Conservation (phyloP, 2,329 filamentous ascomycete species). For the Colletotrichum kahawae region DNA sequence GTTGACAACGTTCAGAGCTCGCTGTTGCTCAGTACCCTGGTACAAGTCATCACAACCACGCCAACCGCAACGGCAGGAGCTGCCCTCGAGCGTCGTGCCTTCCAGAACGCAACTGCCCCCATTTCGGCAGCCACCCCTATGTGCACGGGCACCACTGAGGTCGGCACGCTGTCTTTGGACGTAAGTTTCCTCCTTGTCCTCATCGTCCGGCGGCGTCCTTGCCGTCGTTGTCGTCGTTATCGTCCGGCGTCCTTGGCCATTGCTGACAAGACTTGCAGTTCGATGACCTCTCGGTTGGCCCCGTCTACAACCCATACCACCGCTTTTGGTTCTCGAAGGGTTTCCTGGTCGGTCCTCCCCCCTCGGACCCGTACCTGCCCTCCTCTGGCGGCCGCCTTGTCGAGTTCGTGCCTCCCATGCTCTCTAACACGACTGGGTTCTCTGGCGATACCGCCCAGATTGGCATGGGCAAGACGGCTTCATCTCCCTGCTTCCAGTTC, state of each 20-base stretch:
- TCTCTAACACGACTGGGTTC: conserved; percentile 28
- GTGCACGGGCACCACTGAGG: conserved; percentile 24
- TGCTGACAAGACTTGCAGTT: conserved; percentile 33
- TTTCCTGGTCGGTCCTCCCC: conserved; percentile 41
- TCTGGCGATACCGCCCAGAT: conserved; percentile 43
- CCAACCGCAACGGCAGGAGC: not conserved
- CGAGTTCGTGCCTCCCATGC: conserved; percentile 42
- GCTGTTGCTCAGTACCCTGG: conserved; percentile 32
- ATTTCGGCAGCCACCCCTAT: conserved; percentile 19
- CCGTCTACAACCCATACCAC: conserved; percentile 43
- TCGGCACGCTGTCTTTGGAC: conserved; percentile 42
- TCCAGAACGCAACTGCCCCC: not conserved
- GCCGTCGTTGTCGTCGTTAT: too few species aligned
- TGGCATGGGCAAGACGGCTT: conserved; percentile 41
- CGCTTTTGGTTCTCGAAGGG: conserved; percentile 48
- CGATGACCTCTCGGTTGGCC: conserved; percentile 38
- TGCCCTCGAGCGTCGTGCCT: not conserved
- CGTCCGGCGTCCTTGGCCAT: not conserved
- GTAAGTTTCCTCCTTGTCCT: conserved; percentile 30
- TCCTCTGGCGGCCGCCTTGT: conserved; percentile 45
- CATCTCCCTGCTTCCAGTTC: conserved; percentile 43
- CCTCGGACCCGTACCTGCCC: conserved; percentile 36
- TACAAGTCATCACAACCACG: conserved; percentile 16
- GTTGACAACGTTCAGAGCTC: not conserved
- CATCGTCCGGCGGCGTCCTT: too few species aligned